Percentiles rank a stretch among this genome's conserved stretches.
Conservation (phyloP, 148 eudicot species). For the Arctostaphylos glauca region DNA sequence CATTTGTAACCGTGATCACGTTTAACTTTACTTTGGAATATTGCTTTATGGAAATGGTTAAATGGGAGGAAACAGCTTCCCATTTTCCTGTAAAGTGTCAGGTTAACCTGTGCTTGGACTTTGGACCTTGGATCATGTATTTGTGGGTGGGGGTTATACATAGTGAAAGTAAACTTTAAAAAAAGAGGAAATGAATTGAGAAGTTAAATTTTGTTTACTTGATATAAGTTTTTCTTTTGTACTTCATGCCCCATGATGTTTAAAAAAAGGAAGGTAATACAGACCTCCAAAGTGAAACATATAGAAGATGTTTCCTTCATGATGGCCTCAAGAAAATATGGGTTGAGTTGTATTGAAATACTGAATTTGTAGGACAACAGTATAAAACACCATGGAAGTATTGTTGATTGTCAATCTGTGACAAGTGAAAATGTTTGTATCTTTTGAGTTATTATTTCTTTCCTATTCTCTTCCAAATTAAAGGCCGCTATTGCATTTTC, state of each 20-base stretch:
- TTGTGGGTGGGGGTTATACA: not conserved
- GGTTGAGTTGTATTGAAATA: not conserved
- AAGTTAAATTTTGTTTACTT: not conserved
- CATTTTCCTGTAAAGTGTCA: not conserved
- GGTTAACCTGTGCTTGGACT: not conserved
- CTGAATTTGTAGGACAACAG: too few species aligned
- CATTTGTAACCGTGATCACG: not conserved
- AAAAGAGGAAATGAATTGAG: not conserved
- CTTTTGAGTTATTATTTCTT: not conserved
- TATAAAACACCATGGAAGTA: not conserved
- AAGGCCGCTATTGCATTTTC: not conserved
- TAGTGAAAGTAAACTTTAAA: not conserved
- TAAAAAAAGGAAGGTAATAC: not conserved
- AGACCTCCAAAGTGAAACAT: not conserved
- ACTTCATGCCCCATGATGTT: not conserved
- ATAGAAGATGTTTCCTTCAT: not conserved
- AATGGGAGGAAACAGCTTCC: not conserved
- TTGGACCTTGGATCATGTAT: not conserved
- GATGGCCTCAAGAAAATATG: not conserved
- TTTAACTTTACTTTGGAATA: not conserved
- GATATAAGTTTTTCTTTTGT: not conserved
- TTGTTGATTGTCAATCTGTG: not conserved
- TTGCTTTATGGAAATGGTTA: not conserved
- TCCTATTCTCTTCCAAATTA: not conserved
- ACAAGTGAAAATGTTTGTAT: not conserved